Evolutionary conservation across 257 asterid genomes (phyloP).

Genomic region (Asclepias syriaca): DNA sequence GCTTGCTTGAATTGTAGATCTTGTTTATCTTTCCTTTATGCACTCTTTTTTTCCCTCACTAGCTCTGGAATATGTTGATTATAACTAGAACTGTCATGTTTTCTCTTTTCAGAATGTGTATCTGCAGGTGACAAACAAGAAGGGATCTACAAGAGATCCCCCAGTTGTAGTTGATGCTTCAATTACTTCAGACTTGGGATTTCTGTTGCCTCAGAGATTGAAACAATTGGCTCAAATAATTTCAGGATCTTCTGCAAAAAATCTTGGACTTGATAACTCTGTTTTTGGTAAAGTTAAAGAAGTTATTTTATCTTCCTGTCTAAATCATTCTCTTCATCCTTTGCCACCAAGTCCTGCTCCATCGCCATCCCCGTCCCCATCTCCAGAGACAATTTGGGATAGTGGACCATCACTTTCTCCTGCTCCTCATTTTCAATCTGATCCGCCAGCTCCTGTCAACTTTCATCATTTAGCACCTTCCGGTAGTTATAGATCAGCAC

Average conservation of each 20-base stretch:
- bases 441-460: slow-evolving; percentile 35
- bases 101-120: slow-evolving; percentile 43
- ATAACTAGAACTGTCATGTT: neutral
- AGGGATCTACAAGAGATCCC: slow-evolving; percentile 75
- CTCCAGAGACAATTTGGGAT: slow-evolving; percentile 5
- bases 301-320: slow-evolving; percentile 58
- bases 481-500: slow-evolving; percentile 26
- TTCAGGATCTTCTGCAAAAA: slow-evolving; percentile 42
- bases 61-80: neutral
- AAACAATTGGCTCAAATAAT: slow-evolving; percentile 60
- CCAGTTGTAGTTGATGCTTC: slow-evolving; percentile 74
- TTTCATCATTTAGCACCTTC: slow-evolving; percentile 25
- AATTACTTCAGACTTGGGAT: slow-evolving; percentile 42
- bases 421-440: slow-evolving; percentile 15
- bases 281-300: slow-evolving; percentile 80
- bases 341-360: slow-evolving; percentile 46
- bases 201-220: slow-evolving; percentile 52
- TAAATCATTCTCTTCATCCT: slow-evolving; percentile 41
- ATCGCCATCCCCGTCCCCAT: slow-evolving; percentile 40
- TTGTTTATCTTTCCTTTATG: neutral
- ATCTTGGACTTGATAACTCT: slow-evolving; percentile 76
- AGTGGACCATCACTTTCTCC: slow-evolving; percentile 13
- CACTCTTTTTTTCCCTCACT: neutral
- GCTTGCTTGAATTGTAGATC: too few relatives aligned
- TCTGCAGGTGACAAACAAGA: slow-evolving; percentile 51